Evolutionary conservation across 495 filamentous ascomycete genomes (phyloP).

Genomic region (Lasiosphaeria hispida): DNA sequence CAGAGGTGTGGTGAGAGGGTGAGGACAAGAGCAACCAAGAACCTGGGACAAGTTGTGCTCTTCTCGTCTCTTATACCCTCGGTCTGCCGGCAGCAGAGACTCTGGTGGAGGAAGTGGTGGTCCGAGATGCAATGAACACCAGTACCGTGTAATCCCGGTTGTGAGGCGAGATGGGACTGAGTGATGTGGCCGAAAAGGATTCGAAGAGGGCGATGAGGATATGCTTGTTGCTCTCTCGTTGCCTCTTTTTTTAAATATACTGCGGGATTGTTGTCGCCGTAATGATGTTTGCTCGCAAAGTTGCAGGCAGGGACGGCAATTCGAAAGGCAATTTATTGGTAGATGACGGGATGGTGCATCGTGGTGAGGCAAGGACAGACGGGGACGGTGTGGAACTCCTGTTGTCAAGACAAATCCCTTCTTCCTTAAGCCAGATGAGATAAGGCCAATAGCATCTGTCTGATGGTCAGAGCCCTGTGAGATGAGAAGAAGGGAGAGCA

Average conservation of each 20-base stretch:
- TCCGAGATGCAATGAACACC: neutral
- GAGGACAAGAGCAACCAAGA: slow-evolving; percentile 1
- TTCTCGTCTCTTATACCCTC: slow-evolving; percentile 15
- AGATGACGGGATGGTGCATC: slow-evolving; percentile 45
- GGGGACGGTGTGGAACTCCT: slow-evolving; percentile 7
- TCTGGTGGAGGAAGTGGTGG: neutral
- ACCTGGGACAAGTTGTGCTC: neutral
- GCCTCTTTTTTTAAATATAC: slow-evolving; percentile 17
- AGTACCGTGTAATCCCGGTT: slow-evolving; percentile 3
- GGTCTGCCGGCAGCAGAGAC: neutral
- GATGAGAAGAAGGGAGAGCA: neutral
- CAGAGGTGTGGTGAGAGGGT: neutral
- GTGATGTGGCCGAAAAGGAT: slow-evolving; percentile 48
- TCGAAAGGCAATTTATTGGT: slow-evolving; percentile 36
- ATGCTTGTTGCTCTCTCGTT: slow-evolving; percentile 19
- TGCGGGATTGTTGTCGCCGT: slow-evolving; percentile 1
- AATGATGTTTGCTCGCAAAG: slow-evolving; percentile 42
- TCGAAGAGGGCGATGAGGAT: slow-evolving; percentile 25
- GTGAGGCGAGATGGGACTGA: slow-evolving; percentile 21
- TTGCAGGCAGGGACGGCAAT: slow-evolving; percentile 33
- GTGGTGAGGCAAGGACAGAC: slow-evolving; percentile 25
- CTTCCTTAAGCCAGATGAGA: neutral
- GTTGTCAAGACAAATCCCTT: neutral
- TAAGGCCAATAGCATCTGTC: slow-evolving; percentile 2
- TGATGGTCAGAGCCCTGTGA: slow-evolving; percentile 1